Base-by-base conservation (phyloP, 805 yeast genomes). In the Kodamaea nitidulidarum region DNA sequence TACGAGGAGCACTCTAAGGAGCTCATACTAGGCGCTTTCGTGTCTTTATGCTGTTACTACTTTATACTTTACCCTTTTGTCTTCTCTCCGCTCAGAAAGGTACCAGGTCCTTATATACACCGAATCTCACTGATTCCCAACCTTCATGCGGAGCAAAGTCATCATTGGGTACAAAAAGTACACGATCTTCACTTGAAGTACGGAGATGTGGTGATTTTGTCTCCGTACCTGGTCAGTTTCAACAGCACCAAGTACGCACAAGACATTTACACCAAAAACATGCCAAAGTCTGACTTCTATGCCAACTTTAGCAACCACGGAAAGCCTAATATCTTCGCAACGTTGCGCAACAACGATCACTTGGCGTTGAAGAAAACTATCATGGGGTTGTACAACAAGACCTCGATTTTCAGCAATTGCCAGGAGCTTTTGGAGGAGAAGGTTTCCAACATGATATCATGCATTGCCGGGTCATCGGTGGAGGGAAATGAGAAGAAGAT, bases 201-300 rank as follows among this genome's bases (percentile, higher is more conserved):
- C 48, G 90, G 88, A 1, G 72, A 81, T 6, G 75, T 81, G 3
- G 78, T 83, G 4, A 63, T 83, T 15, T 56, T 83, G 10, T 70
- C 78, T 1, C 88, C 88, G 2, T 58, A 62, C 16, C 88, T 81
- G 47, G 63, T 83, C 14, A 78, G 83, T 36, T 70, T 82, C 32
- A 66, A 75, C 32, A 77, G 80, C 37, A 51, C 67, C 4, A 67
- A 67, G 34, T 73, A 64, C 44, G 46, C 80, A 29, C 73, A 71
- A 46, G 78, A 76, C 31, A 70, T 83, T 15, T 84, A 83, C 54
- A 57, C 74, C 39, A 70, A 67, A 42, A 63, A 82, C 63, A 63
- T 71, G 63, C 71, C 84, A 63, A 68, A 83, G 64, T 60, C 79
- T 0, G 43, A 53, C 4, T 82, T 80, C 56, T 82, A 82, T 52